Evolutionary conservation across 306 rosid genomes (phyloP).

Genomic region (Medicago ruthenica): DNA sequence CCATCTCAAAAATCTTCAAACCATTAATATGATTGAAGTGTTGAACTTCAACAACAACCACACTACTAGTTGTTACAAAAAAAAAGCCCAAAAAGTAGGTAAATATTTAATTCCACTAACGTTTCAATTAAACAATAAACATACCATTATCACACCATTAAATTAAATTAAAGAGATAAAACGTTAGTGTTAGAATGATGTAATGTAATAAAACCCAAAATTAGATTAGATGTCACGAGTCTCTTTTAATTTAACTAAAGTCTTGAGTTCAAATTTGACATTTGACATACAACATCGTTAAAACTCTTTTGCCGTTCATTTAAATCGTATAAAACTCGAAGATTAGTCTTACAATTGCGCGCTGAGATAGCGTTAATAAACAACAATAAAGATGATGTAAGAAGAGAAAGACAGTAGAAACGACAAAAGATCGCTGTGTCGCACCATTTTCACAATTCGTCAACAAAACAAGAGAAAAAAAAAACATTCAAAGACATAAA

Average conservation of each 20-base stretch:
- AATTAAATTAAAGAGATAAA: neutral
- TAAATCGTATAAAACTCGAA: too few relatives aligned
- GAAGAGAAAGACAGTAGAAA: constrained; percentile 32
- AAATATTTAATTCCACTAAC: constrained; percentile 1
- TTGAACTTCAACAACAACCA: neutral
- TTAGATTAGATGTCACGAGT: too few relatives aligned
- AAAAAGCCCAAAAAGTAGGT: neutral
- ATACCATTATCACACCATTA: neutral
- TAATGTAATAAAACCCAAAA: neutral
- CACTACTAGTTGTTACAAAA: neutral
- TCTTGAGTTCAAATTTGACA: too few relatives aligned
- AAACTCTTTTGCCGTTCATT: too few relatives aligned
- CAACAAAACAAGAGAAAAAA: neutral
- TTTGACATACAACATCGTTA: too few relatives aligned
- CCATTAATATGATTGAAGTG: neutral
- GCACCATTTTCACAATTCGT: constrained; percentile 37
- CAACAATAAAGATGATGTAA: too few relatives aligned
- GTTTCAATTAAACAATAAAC: neutral
- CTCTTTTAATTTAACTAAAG: too few relatives aligned
- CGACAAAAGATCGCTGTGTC: constrained; percentile 49
- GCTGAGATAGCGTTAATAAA: too few relatives aligned
- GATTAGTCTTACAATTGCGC: too few relatives aligned
- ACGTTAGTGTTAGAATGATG: constrained; percentile 36
- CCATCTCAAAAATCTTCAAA: neutral
- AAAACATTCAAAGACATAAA: neutral